Base-by-base conservation (phyloP, 495 filamentous ascomycete species). In the Talaromyces proteolyticus region DNA sequence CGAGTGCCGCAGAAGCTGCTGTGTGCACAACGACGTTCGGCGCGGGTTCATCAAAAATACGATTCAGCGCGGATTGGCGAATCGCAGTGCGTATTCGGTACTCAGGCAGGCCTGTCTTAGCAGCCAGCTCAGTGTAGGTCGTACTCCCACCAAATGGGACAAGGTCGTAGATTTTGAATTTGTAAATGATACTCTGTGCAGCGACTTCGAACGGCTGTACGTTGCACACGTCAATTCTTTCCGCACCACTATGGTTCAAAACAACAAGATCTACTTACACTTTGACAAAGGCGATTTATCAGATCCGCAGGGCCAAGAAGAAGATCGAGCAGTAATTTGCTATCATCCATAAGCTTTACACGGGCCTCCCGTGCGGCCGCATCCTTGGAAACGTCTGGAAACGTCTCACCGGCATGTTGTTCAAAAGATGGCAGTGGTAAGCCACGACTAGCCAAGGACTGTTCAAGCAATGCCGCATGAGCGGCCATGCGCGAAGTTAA, bases 31-130 rank as follows among this genome's bases (percentile, higher is more conserved):
- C 24, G 6, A 47, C 11, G 3, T 49, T 41, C 10, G 53, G 44
- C 5, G 23, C 10, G 1, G 53, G 44, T 42, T 67, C 64, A 20
- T 39, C n/a, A 43, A 72, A 62, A 14, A 70, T 20, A 7, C 42
- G 41, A 42, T 43, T 61, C 2, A 60, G 62, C 58, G 68, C 66
- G 7, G 57, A 62, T 64, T 68, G 68, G n/a, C 67, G 64, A 2
- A 47, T 26, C 3, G 68, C 49, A 34, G 36, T 59, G 36, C 58
- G 58, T 8, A 70, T 52, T 10, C 47, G 57, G 5, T 11, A 12
- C 21, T 57, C 55, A 8, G 65, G 55, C 2, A 66, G 63, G 6
- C 48, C 18, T 7, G 63, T 57, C 1, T 22, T 24, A 1, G 22
- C 26, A 17, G 67, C 62, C 19, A 70, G 36, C 8, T 60, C 53